Evolutionary conservation across 192 early-diverging fungal species (phyloP).

Genomic region (Dimargaris xerosporica): DNA sequence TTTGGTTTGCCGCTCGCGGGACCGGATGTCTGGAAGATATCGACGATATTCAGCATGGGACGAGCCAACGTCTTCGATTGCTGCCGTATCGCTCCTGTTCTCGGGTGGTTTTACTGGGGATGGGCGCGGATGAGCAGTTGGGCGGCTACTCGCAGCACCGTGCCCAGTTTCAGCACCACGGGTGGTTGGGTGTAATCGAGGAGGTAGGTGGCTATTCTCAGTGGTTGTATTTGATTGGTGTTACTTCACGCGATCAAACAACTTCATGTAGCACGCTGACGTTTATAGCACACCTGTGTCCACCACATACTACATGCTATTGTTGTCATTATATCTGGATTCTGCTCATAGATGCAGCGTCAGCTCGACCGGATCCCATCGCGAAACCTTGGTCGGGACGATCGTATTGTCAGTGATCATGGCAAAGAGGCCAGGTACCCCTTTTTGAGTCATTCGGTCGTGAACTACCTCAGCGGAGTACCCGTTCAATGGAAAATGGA

Average conservation of each 20-base stretch:
- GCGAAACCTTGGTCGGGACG: conserved; percentile 87
- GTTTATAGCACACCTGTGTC: background rate
- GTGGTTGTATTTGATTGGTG: too few relatives aligned
- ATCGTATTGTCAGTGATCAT: conserved; percentile 78
- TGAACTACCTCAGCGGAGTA: conserved; percentile 40
- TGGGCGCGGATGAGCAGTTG: conserved; percentile 92
- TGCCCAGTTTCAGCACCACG: conserved; percentile 41
- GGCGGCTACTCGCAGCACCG: conserved; percentile 83
- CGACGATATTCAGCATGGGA: background rate
- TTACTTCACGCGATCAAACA: background rate
- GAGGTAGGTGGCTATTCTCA: conserved; percentile 25
- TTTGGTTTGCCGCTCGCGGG: conserved; percentile 92
- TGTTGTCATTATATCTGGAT: background rate
- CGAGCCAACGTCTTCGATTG: too few relatives aligned
- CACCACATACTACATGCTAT: background rate
- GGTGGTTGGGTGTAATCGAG: conserved; percentile 48
- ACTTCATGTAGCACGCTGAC: background rate
- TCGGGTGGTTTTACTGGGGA: conserved; percentile 66
- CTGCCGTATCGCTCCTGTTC: conserved; percentile 44
- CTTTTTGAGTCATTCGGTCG: conserved; percentile 60
- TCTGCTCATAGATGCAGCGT: conserved; percentile 33
- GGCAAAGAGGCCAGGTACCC: conserved; percentile 77
- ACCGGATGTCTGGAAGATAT: conserved; percentile 24
- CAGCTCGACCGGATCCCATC: conserved; percentile 67
- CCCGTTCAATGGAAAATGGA: conserved; percentile 74